Conservation (phyloP, 371 early-diverging fungal genomes). For the Mucor racemosus region DNA sequence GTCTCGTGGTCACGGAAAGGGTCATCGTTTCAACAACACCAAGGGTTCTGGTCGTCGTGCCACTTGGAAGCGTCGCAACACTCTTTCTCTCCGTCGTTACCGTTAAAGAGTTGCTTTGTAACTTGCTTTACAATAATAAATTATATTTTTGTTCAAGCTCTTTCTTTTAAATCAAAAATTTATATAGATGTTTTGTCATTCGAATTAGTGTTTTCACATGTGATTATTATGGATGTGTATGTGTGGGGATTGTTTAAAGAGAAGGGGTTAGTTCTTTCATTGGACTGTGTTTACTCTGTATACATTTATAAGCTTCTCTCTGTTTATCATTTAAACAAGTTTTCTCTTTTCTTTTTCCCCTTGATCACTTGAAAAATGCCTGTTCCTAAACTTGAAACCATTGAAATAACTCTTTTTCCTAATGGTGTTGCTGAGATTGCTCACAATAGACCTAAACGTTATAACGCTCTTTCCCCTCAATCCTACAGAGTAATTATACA, state of each 20-base stretch:
- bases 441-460: constrained; percentile 70
- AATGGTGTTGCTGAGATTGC: constrained; percentile 70
- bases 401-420: constrained; percentile 53
- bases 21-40: constrained; percentile 98
- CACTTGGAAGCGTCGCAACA: constrained; percentile 79
- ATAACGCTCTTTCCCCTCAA: constrained; percentile 68
- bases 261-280: neutral
- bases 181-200: neutral
- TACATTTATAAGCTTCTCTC: too few species aligned
- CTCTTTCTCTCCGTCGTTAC: constrained; percentile 82
- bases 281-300: neutral
- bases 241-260: neutral
- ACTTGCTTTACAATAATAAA: constrained; percentile 15
- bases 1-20: constrained; percentile 98
- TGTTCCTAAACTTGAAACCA: constrained; percentile 53
- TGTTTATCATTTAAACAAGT: too few species aligned
- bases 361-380: constrained; percentile 3
- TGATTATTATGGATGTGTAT: neutral
- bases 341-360: neutral
- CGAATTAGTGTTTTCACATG: constrained; percentile 1
- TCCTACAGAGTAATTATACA: constrained; percentile 51
- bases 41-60: constrained; percentile 93
- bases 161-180: constrained; percentile 1
- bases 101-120: constrained; percentile 57
- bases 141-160: constrained; percentile 13